Conservation (phyloP, 345 rosid genomes). For the Clausena lansium region DNA sequence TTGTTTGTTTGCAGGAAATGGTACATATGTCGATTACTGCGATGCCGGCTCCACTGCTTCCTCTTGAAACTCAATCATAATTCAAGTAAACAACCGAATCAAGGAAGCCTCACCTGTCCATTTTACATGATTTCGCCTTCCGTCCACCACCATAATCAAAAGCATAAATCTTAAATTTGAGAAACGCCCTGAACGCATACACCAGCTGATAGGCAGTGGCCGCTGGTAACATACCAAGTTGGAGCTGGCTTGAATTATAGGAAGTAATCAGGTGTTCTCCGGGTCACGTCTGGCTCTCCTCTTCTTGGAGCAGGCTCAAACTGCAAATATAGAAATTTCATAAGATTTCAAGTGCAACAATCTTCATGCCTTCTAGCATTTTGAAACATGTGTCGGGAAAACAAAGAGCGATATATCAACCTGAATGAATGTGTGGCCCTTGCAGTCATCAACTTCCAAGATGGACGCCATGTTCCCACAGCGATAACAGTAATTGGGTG, state of each 20-base stretch:
- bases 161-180: conserved; percentile 20
- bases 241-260: conserved; percentile 37
- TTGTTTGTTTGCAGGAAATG: conserved; percentile 20
- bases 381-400: background rate
- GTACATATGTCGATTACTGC: conserved; percentile 21
- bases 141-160: conserved; percentile 1
- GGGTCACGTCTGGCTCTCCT: conserved; percentile 95
- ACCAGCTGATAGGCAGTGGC: conserved; percentile 17
- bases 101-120: conserved; percentile 22
- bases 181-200: conserved; percentile 13
- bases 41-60: conserved; percentile 27
- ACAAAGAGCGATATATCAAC: conserved; percentile 31
- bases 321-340: conserved; percentile 35
- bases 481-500: conserved; percentile 94
- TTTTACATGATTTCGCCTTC: conserved; percentile 17
- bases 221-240: background rate
- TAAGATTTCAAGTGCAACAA: background rate
- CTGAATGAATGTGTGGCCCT: conserved; percentile 94
- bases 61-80: conserved; percentile 9
- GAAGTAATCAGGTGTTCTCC: conserved; percentile 97
- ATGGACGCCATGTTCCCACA: conserved; percentile 99
- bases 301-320: conserved; percentile 99
- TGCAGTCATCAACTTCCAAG: conserved; percentile 91
- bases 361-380: background rate
- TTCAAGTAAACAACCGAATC: conserved; percentile 15